phyloP scores from a whole-genome alignment of 1,284 basidiomycete species.

The Inonotus hispidus region DNA sequence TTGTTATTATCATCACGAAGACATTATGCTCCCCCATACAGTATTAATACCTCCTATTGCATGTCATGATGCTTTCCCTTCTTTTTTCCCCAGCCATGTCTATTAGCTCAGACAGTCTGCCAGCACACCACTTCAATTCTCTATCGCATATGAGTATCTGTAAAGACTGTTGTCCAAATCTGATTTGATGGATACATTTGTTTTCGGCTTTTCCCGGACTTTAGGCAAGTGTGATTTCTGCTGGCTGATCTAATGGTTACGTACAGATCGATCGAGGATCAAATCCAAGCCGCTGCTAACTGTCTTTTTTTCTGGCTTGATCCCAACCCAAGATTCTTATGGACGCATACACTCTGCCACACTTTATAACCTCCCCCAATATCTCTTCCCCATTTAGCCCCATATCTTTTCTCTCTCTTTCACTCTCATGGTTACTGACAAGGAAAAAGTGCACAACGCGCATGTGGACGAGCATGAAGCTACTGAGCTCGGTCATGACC shows the following conservation, averaged over 20 bases:
- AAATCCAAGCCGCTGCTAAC: background rate
- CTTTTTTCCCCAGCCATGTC: no score
- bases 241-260: background rate
- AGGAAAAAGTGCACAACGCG: background rate
- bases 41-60: background rate
- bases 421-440: background rate
- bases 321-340: background rate
- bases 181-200: background rate
- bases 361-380: background rate
- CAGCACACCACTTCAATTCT: background rate
- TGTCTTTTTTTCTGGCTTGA: no score
- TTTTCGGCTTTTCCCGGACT: background rate
- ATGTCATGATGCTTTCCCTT: background rate
- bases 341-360: background rate
- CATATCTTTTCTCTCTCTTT: background rate
- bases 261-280: background rate
- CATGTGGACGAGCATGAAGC: background rate
- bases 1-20: background rate
- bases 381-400: background rate
- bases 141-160: background rate
- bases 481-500: conserved; percentile 4
- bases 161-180: background rate
- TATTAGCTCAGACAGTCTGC: background rate
- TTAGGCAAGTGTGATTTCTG: background rate
- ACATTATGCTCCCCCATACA: background rate